phyloP scores from a whole-genome alignment of 768 basidiomycete species.

The Auriculariales sp. region DNA sequence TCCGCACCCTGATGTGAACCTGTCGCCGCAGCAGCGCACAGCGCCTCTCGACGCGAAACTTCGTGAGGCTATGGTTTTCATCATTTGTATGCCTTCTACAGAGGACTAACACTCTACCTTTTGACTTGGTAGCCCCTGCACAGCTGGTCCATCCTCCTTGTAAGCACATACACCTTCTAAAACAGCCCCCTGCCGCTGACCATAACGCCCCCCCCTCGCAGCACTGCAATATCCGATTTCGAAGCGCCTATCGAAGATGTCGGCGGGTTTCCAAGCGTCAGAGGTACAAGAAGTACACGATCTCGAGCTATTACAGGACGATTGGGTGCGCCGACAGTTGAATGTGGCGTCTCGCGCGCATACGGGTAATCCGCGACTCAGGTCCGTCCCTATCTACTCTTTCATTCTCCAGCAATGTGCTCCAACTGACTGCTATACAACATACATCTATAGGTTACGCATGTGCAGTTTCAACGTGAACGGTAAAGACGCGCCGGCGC shows the following conservation, averaged over 20 bases:
- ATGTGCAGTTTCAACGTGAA: neutral
- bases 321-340: neutral
- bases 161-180: neutral
- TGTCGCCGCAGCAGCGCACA: too few species aligned
- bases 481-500: neutral
- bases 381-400: neutral
- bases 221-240: neutral
- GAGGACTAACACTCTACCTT: neutral
- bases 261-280: neutral
- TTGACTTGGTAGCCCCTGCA: neutral
- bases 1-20: neutral
- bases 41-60: too few species aligned
- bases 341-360: neutral
- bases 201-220: neutral
- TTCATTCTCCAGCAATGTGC: neutral
- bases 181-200: neutral
- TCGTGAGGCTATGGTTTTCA: neutral
- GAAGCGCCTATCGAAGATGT: neutral
- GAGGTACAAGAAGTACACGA: neutral
- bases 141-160: neutral
- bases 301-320: neutral
- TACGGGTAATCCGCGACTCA: neutral
- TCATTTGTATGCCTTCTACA: neutral
- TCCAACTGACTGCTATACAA: neutral
- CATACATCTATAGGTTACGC: neutral